phyloP scores from a whole-genome alignment of 345 rosid genomes.

The Psidium friedrichsthalianum region DNA sequence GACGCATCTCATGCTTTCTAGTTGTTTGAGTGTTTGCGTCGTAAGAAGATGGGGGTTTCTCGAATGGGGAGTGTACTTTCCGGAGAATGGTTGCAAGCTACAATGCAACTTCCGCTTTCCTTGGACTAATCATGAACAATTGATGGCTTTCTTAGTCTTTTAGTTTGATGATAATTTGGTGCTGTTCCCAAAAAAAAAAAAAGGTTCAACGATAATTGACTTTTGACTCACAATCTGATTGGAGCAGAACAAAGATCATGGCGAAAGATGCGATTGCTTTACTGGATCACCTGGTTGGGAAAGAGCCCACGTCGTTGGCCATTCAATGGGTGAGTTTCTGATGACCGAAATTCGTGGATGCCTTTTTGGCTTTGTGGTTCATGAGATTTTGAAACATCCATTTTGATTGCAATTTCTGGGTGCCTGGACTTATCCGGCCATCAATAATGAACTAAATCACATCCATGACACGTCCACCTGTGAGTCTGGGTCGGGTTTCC shows the following conservation, averaged over 20 bases:
- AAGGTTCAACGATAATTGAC: neutral
- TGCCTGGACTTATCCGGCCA: neutral
- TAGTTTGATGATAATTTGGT: neutral
- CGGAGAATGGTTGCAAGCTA: neutral
- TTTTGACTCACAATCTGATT: neutral
- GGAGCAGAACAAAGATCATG: conserved; percentile 67
- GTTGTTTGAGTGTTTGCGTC: neutral
- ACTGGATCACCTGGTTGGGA: conserved; percentile 86
- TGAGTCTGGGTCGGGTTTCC: neutral
- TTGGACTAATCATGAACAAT: neutral
- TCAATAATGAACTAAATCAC: neutral
- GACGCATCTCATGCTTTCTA: neutral
- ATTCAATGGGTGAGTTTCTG: conserved; percentile 77
- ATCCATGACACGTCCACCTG: neutral
- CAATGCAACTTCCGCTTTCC: neutral
- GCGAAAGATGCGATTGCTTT: conserved; percentile 78
- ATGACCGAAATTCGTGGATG: neutral
- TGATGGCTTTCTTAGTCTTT: neutral
- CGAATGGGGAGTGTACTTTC: neutral
- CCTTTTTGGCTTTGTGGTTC: neutral
- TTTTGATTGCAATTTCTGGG: neutral
- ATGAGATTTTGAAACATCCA: neutral
- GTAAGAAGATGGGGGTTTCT: neutral
- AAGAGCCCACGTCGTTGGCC: conserved; percentile 78
- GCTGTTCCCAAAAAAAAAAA: neutral